Evolutionary conservation across 345 rosid species (phyloP).

Genomic region (Eutrema yunnanense): DNA sequence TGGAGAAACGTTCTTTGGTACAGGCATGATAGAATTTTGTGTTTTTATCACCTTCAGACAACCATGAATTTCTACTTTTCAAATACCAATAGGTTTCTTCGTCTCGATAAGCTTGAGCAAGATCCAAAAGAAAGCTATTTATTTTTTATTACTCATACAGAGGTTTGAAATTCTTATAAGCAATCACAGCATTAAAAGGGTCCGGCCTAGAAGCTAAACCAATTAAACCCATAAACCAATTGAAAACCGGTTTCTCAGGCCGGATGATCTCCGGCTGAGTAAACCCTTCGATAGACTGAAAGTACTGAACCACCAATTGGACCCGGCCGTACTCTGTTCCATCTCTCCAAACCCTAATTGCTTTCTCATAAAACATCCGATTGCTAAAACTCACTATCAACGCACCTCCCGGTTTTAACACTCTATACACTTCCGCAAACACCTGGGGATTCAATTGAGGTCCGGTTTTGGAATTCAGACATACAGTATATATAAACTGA

Average conservation of each 20-base stretch:
- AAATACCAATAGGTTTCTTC: no score
- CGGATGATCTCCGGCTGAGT: slow-evolving; percentile 60
- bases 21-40: no score
- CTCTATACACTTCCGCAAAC: slow-evolving; percentile 65
- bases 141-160: slow-evolving; percentile 29
- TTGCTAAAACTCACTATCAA: slow-evolving; percentile 88
- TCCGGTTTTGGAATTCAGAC: background rate
- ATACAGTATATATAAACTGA: background rate
- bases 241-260: slow-evolving; percentile 36
- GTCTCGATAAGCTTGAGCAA: no score
- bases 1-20: no score
- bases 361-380: slow-evolving; percentile 87
- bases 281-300: slow-evolving; percentile 70
- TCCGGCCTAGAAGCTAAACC: slow-evolving; percentile 58
- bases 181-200: slow-evolving; percentile 82
- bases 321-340: slow-evolving; percentile 62
- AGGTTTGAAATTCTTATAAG: slow-evolving; percentile 83
- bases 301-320: slow-evolving; percentile 74
- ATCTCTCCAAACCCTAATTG: slow-evolving; percentile 73
- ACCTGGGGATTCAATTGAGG: slow-evolving; percentile 32
- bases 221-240: slow-evolving; percentile 42
- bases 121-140: background rate
- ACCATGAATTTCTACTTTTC: no score
- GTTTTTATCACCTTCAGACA: no score
- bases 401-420: slow-evolving; percentile 73